Percentiles rank a stretch among this genome's conserved stretches.
Conservation (phyloP, 1,284 basidiomycete species). For the Trametes pubescens region DNA sequence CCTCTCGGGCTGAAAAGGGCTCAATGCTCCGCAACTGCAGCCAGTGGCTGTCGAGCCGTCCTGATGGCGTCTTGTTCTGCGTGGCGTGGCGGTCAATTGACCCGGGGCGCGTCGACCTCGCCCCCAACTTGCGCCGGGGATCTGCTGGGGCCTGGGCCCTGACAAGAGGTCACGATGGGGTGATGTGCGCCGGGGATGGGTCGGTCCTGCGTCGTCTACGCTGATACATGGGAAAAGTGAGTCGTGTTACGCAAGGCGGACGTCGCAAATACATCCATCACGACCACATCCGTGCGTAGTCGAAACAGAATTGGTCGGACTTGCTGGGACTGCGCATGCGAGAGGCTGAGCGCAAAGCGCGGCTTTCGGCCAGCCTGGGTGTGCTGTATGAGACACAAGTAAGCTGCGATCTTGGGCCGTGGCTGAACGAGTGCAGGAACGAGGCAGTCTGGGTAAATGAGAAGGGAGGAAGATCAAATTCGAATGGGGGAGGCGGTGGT, state of each 20-base stretch:
- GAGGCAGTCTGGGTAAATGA: not conserved
- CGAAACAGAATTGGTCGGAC: not conserved
- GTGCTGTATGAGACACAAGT: too few species aligned
- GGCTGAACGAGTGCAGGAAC: not conserved
- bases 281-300: not conserved
- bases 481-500: conserved; percentile 3
- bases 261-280: not conserved
- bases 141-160: conserved; percentile 6
- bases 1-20: conserved; percentile 10
- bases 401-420: too few species aligned
- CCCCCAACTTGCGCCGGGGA: conserved; percentile 1
- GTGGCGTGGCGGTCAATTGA: not conserved
- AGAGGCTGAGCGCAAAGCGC: too few species aligned
- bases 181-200: not conserved
- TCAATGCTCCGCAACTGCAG: not conserved
- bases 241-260: not conserved
- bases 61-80: conserved; percentile 17
- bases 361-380: too few species aligned
- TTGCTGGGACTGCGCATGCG: not conserved
- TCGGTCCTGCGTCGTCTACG: too few species aligned
- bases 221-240: not conserved
- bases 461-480: not conserved
- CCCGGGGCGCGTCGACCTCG: conserved; percentile 2
- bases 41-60: conserved; percentile 7
- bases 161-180: conserved; percentile 9